Base-by-base conservation (phyloP, 352 stramenopile genomes). In the Globisporangium cederbergense region DNA sequence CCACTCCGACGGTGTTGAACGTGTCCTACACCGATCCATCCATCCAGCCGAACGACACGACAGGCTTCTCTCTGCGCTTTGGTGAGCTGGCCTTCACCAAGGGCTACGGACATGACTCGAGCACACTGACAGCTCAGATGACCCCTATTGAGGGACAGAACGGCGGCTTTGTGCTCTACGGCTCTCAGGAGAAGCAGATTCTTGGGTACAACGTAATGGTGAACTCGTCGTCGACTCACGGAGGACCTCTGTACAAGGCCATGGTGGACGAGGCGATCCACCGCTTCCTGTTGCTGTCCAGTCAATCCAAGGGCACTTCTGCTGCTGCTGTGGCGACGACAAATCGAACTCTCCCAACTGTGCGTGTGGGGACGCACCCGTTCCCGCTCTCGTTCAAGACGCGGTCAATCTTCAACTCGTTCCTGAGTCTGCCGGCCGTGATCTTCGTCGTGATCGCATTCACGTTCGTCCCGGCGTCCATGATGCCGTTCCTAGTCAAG, bases 401-500 rank as follows among this genome's bases (percentile, higher is more conserved):
- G 4, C 70, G 63, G 13, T 79, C 81, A 16, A 75, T 89, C 28
- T 88, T 89, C 54, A 76, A 76, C 47, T 83, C 81, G 13, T 86
- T 82, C 49, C 56, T 88, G 22, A 85, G 72, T 22, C 70, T 98
- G 1, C 75, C 94, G 7, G 89, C 90, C 6, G 73, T 83, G 8
- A 85, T 95, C 28, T 88, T 98, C 49, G 81, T 98, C 55, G 73
- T 98, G 20, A 86, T 98, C 18, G 92, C 90, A 3, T 96, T 98
- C 64, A 93, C 93, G 32, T 98, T 98, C 66, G 86, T 98, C 40
- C 92, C 93, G 0, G 93, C 90, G 3, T 86, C 89, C 2, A 96
- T 97, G 59, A 97, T 96, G 66, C 92, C 93, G 18, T 99, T 98
- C 75, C 77, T 99, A 22, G 96, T 99, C 43, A 93, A 97, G 50